Evolutionary conservation across 768 basidiomycete species (phyloP), one percentile per base, ranked within the genome.

Genomic region (Calocybe gangraenosa): DNA sequence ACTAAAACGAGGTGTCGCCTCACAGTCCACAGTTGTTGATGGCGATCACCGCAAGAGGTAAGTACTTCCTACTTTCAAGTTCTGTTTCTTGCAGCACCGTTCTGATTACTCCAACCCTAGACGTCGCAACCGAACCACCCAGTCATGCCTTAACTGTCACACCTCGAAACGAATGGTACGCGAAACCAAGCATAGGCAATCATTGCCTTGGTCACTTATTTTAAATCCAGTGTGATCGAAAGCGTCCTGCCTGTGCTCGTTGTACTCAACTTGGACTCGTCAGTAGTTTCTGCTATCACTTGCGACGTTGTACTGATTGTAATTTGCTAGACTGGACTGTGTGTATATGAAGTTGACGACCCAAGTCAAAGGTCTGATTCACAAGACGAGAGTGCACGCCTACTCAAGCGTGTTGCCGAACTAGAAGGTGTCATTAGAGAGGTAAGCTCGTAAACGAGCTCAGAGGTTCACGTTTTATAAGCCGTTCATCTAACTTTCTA

Each of bases 371-470:
- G 78, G 56, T 67, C 65, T 10, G 72, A 74, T 40, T 55, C 63
- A 8, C 75, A 77, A 48, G 83, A 84, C 46, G 87, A 90, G 58
- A 73, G 72, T 35, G 73, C 78, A 25, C 74, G 81, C 30, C 70
- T 91, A 17, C 74, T 86, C 42, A 78, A 79, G 49, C 78, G 88
- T 37, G 83, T 91, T 18, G 87, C 87, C 20, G 88, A 92, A 55
- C 73, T 92, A 0, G 88, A 92, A 62, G 82, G 84, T 40, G 85
- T 90, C 30, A 84, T 91, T 49, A 78, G 88, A n/a, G 86, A 86
- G 71, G 84, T 82, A 55, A 46, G 62, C 57, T 17, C 23, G 36
- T 32, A 42, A 10, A 34, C 19, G 17, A 31, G 64, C 54, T 77
- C 22, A 64, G 64, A 54, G 65, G 60, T 42, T 69, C 68, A 41